Evolutionary conservation across 768 basidiomycete species (phyloP).

Genomic region (Paxillus rubicundulus): DNA sequence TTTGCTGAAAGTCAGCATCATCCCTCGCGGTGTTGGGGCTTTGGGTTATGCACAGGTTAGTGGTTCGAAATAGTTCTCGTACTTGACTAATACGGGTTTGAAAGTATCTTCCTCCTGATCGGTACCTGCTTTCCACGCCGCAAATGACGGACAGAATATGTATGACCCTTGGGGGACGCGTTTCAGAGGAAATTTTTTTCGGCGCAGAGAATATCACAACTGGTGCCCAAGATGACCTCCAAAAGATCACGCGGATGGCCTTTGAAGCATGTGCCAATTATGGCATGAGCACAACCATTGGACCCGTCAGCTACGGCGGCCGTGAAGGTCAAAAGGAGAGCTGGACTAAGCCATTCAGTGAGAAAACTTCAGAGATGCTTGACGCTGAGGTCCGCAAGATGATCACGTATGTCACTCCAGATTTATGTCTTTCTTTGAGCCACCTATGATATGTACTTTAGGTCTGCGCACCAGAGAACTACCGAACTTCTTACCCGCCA

Average conservation of each 20-base stretch:
- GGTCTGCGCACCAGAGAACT: conserved; percentile 81
- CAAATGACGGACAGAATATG: conserved; percentile 95
- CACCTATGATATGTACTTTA: conserved; percentile 25
- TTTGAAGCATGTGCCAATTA: conserved; percentile 95
- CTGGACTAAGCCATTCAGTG: conserved; percentile 98
- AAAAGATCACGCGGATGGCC: conserved; percentile 98
- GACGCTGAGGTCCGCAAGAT: conserved; percentile 92
- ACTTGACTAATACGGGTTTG: conserved; percentile 9
- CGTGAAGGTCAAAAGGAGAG: conserved; percentile 76
- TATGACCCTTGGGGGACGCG: conserved; percentile 97
- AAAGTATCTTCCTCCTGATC: conserved; percentile 92
- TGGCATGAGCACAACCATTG: conserved; percentile 94
- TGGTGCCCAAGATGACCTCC: conserved; percentile 96
- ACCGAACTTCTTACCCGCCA: conserved; percentile 77
- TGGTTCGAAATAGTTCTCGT: conserved; percentile 2
- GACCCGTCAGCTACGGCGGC: conserved; percentile 96
- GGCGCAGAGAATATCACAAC: conserved; percentile 90
- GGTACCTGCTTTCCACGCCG: conserved; percentile 91
- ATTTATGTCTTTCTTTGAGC: not conserved
- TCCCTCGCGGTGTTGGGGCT: conserved; percentile 93
- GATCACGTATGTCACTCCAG: conserved; percentile 62
- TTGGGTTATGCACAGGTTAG: conserved; percentile 92
- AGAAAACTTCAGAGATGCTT: conserved; percentile 93
- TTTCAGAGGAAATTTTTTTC: conserved; percentile 98
- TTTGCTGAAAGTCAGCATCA: conserved; percentile 95